A percentile compares a stretch with the other conserved stretches of the same genome.
Conservation (phyloP, 345 rosid genomes). For the Microcos paniculata region DNA sequence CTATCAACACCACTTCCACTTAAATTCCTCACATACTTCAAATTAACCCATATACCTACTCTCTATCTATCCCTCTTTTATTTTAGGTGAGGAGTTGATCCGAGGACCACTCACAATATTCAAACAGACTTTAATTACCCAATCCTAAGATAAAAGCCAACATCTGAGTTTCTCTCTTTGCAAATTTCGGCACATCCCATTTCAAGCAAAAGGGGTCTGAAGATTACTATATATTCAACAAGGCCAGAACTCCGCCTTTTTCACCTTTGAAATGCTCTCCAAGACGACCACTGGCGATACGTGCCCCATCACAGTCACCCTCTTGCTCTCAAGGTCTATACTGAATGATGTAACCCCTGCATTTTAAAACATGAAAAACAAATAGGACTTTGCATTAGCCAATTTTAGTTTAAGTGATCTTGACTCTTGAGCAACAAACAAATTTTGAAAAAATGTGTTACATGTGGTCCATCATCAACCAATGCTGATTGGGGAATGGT, state of each 20-base stretch:
- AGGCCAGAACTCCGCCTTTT: constrained; percentile 82
- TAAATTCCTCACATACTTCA: too few species aligned
- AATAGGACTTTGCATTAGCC: not conserved
- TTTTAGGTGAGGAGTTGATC: not conserved
- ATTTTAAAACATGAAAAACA: not conserved
- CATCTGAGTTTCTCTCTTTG: not conserved
- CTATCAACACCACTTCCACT: too few species aligned
- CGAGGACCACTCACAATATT: constrained; percentile 1
- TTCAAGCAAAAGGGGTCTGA: not conserved
- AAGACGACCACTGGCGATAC: constrained; percentile 64
- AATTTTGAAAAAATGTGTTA: too few species aligned
- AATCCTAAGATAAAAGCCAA: not conserved
- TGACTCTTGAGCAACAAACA: not conserved
- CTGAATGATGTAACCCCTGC: constrained; percentile 87
- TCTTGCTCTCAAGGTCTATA: constrained; percentile 76
- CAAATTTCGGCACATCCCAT: not conserved
- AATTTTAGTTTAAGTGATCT: not conserved
- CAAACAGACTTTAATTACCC: not conserved
- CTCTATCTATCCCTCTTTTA: not conserved
- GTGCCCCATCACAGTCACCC: constrained; percentile 85
- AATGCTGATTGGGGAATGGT: too few species aligned
- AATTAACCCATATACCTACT: not conserved
- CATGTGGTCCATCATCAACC: too few species aligned
- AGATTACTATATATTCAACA: constrained; percentile 7
- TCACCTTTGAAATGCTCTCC: constrained; percentile 82